phyloP scores from a whole-genome alignment of 306 rosid genomes.

The Pyrus communis region DNA sequence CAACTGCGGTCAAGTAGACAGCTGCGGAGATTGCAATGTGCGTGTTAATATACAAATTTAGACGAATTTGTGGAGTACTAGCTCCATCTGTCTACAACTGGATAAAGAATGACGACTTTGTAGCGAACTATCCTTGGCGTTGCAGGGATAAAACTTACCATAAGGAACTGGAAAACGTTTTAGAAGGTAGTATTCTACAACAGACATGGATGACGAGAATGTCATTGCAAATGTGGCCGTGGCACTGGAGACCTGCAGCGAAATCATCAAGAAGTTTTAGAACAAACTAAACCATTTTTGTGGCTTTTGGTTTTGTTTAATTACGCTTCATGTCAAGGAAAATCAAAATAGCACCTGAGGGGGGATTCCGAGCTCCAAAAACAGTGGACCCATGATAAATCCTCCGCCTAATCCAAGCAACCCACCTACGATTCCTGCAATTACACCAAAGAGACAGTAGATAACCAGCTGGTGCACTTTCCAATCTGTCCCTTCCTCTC shows the following conservation, averaged over 20 bases:
- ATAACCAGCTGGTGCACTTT: conserved; percentile 36
- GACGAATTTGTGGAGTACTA: not conserved
- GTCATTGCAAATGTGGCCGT: conserved; percentile 93
- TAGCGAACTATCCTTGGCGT: not conserved
- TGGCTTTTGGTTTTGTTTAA: not conserved
- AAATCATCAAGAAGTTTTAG: conserved; percentile 5
- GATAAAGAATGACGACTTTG: not conserved
- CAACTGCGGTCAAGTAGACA: conserved; percentile 55
- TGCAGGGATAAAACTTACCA: conserved; percentile 30
- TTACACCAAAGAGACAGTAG: conserved; percentile 51
- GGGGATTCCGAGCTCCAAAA: conserved; percentile 84
- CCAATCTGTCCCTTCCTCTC: conserved; percentile 38
- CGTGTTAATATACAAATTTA: not conserved
- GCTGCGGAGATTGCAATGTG: conserved; percentile 39
- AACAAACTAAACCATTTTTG: not conserved
- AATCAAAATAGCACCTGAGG: conserved; percentile 58
- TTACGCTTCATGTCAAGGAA: not conserved
- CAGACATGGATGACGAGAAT: conserved; percentile 96
- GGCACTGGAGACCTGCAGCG: conserved; percentile 81
- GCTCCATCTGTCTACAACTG: not conserved
- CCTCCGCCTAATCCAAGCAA: conserved; percentile 96
- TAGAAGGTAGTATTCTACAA: conserved; percentile 79
- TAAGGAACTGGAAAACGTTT: conserved; percentile 86
- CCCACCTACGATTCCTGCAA: conserved; percentile 89
- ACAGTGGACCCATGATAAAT: conserved; percentile 89